Evolutionary conservation across 2,329 filamentous ascomycete genomes (phyloP).

Genomic region (Anthostomella pinea): DNA sequence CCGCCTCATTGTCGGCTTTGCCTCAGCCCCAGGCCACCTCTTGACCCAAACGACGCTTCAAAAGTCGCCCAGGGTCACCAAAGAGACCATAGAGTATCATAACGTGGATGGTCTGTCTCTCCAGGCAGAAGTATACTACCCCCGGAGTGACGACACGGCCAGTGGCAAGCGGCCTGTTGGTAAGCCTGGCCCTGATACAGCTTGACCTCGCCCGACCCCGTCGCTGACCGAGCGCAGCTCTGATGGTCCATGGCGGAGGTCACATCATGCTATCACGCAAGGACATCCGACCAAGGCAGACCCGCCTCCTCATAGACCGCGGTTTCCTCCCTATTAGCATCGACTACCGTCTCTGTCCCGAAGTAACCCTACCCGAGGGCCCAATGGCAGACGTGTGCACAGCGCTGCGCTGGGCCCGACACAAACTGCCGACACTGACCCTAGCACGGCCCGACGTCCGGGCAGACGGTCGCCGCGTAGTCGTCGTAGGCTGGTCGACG

Average conservation of each 20-base stretch:
- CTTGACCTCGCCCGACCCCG: constrained; percentile 12
- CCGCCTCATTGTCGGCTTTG: constrained; percentile 19
- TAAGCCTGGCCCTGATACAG: too few relatives aligned
- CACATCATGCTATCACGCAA: constrained; percentile 38
- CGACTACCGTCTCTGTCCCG: constrained; percentile 51
- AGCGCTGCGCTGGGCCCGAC: constrained; percentile 39
- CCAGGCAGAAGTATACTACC: constrained; percentile 34
- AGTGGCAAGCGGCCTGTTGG: too few relatives aligned
- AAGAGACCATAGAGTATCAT: too few relatives aligned
- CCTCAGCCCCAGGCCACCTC: not conserved
- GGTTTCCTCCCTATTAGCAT: constrained; percentile 47
- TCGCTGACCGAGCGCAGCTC: constrained; percentile 25
- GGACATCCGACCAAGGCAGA: constrained; percentile 38
- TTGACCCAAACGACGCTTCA: not conserved
- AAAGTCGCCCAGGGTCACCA: too few relatives aligned
- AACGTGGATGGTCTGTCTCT: constrained; percentile 15
- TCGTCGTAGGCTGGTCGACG: constrained; percentile 47
- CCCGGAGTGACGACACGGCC: too few relatives aligned
- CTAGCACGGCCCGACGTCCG: constrained; percentile 21
- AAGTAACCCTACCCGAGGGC: constrained; percentile 42
- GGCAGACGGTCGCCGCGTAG: constrained; percentile 31
- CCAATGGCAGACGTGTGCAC: constrained; percentile 44
- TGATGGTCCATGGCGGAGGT: constrained; percentile 46
- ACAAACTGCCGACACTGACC: constrained; percentile 30
- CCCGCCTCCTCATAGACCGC: constrained; percentile 32